Evolutionary conservation across 805 yeast species (phyloP).

Genomic region (Nakazawaea ernobii): DNA sequence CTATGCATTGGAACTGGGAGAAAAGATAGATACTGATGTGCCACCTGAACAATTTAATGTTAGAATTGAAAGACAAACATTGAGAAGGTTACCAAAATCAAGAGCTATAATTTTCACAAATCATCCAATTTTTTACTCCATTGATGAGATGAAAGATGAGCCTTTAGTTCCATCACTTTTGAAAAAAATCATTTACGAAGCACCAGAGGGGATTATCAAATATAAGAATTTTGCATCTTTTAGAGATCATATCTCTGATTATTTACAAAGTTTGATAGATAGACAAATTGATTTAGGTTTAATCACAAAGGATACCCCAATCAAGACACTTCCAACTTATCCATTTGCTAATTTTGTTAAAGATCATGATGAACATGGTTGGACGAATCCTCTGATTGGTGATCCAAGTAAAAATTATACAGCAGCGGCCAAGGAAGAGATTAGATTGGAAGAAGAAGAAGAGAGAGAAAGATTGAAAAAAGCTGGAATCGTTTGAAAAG

Average conservation of each 20-base stretch:
- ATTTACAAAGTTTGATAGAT: slow-evolving; percentile 50
- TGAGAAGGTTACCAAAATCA: slow-evolving; percentile 60
- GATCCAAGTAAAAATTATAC: slow-evolving; percentile 10
- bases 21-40: slow-evolving; percentile 38
- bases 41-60: slow-evolving; percentile 53
- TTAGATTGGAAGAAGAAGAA: slow-evolving; percentile 6
- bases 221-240: slow-evolving; percentile 57
- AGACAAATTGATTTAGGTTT: slow-evolving; percentile 54
- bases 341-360: slow-evolving; percentile 57
- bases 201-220: slow-evolving; percentile 57
- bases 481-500: slow-evolving; percentile 1
- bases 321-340: slow-evolving; percentile 52
- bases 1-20: slow-evolving; percentile 41
- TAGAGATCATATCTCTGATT: slow-evolving; percentile 54
- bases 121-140: slow-evolving; percentile 72
- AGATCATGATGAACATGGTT: slow-evolving; percentile 29
- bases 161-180: slow-evolving; percentile 67
- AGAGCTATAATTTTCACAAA: slow-evolving; percentile 67
- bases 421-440: slow-evolving; percentile 10
- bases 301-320: slow-evolving; percentile 48
- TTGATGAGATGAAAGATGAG: slow-evolving; percentile 78
- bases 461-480: slow-evolving; percentile 1
- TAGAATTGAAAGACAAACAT: slow-evolving; percentile 68
- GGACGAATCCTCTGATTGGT: slow-evolving; percentile 30
- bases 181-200: slow-evolving; percentile 58